A percentile compares a stretch with the other conserved stretches of the same genome.
phyloP scores from a whole-genome alignment of 2,329 filamentous ascomycete genomes.

The Furcasterigmium furcatum region DNA sequence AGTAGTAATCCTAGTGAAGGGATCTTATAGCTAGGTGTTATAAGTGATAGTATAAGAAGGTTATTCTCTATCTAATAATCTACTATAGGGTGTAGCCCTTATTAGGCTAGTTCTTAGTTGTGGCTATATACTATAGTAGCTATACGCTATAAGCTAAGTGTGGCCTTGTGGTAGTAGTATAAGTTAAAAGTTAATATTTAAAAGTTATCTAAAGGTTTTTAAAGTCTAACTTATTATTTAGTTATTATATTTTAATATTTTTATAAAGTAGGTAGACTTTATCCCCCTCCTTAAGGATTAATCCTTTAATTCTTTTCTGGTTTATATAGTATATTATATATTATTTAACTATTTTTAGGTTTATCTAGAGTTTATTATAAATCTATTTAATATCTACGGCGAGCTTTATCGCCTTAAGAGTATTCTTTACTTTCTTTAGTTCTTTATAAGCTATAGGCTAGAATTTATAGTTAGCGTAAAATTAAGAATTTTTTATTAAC shows the following conservation, averaged over 20 bases:
- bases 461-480: not conserved
- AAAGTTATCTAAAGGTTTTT: not conserved
- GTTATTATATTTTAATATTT: slow-evolving; percentile 2
- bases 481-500: not conserved
- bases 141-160: not conserved
- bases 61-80: not conserved
- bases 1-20: not conserved
- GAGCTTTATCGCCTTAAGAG: no score
- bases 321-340: no score
- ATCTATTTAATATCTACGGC: no score
- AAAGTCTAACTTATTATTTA: not conserved
- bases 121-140: not conserved
- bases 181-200: not conserved
- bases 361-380: slow-evolving; percentile 2
- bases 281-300: not conserved
- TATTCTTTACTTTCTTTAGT: not conserved
- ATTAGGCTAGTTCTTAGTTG: no score
- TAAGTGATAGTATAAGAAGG: not conserved
- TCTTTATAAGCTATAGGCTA: not conserved
- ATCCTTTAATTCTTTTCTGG: not conserved
- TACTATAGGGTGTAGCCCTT: not conserved
- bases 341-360: not conserved
- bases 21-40: not conserved
- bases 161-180: not conserved
- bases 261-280: not conserved